phyloP scores from a whole-genome alignment of 148 eudicot species.

The Rhododendron mucronatum region DNA sequence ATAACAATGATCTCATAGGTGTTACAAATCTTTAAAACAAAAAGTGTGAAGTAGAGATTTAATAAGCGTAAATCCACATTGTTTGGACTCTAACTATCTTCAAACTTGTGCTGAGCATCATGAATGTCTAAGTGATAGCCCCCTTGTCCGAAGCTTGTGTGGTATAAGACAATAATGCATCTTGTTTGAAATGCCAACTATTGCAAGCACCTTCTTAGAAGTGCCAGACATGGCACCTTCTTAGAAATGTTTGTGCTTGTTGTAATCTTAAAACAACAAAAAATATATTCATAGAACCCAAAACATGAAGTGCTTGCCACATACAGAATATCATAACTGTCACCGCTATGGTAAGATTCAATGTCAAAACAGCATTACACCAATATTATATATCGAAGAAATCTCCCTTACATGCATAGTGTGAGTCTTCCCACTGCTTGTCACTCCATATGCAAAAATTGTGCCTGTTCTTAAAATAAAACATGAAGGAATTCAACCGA shows the following conservation, averaged over 20 bases:
- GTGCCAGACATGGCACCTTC: not conserved
- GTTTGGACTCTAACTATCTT: not conserved
- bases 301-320: not conserved
- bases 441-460: slow-evolving; percentile 96
- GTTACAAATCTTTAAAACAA: not conserved
- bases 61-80: too few species aligned
- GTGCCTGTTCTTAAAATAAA: slow-evolving; percentile 54
- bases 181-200: not conserved
- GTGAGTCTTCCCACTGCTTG: slow-evolving; percentile 98
- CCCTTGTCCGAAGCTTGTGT: not conserved
- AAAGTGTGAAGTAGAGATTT: not conserved
- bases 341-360: not conserved
- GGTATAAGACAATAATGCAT: not conserved
- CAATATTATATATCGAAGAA: not conserved
- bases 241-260: not conserved
- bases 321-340: not conserved
- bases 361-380: not conserved
- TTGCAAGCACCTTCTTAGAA: not conserved
- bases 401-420: slow-evolving; percentile 84
- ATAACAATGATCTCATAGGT: not conserved
- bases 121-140: not conserved
- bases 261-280: not conserved
- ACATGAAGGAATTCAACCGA: slow-evolving; percentile 6
- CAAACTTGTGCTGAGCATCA: not conserved
- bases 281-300: not conserved